Conservation (phyloP, 2,329 filamentous ascomycete species). For the Apiospora malaysiana region DNA sequence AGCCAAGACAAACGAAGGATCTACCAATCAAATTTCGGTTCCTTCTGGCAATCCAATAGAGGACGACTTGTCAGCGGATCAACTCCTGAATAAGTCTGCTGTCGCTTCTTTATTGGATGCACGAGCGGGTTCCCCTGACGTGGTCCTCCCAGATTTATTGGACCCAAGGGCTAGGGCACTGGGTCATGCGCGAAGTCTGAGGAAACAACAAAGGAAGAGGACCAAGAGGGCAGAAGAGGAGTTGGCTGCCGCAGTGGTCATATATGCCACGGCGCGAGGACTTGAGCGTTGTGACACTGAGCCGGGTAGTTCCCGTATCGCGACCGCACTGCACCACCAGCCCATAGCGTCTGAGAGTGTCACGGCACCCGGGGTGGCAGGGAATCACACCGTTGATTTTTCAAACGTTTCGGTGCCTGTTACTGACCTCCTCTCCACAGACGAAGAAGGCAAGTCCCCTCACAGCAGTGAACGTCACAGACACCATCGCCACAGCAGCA, state of each 20-base stretch:
- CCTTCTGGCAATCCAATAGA: slow-evolving; percentile 27
- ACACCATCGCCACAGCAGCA: slow-evolving; percentile 14
- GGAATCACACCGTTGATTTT: slow-evolving; percentile 20
- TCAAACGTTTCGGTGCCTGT: slow-evolving; percentile 24
- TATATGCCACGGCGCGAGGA: slow-evolving; percentile 23
- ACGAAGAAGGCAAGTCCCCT: slow-evolving; percentile 26
- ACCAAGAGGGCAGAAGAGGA: slow-evolving; percentile 23
- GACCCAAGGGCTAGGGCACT: slow-evolving; percentile 20
- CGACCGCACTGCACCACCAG: neutral
- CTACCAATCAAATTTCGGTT: slow-evolving; percentile 26
- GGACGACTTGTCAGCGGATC: slow-evolving; percentile 18
- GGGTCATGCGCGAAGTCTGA: slow-evolving; percentile 22
- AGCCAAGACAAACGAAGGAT: slow-evolving; percentile 24
- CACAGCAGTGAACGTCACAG: slow-evolving; percentile 20
- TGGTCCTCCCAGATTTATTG: slow-evolving; percentile 21
- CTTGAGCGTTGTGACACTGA: slow-evolving; percentile 14
- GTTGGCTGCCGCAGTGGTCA: slow-evolving; percentile 24
- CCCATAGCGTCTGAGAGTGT: slow-evolving; percentile 17
- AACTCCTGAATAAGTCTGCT: neutral
- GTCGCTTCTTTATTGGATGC: neutral
- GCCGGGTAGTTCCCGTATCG: slow-evolving; percentile 25
- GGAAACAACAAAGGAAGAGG: slow-evolving; percentile 15
- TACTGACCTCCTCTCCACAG: slow-evolving; percentile 27
- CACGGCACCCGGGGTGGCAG: slow-evolving; percentile 24
- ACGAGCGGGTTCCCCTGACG: neutral